Percentiles rank a stretch among this genome's conserved stretches.
phyloP scores from a whole-genome alignment of 164 flowering plant species.

The Berberis vulgaris region DNA sequence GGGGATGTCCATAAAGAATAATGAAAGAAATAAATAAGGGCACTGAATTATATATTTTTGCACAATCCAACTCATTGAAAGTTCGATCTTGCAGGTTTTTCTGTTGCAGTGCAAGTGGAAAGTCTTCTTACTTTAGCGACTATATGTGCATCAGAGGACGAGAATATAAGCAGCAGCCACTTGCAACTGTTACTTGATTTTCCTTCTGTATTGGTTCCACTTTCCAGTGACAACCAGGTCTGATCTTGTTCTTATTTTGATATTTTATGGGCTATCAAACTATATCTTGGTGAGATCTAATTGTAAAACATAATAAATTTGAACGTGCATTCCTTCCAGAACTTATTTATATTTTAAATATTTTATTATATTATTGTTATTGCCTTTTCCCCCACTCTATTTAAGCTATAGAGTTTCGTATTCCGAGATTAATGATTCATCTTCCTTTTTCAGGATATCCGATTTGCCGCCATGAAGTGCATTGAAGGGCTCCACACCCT shows the following conservation, averaged over 20 bases:
- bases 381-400: no score
- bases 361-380: no score
- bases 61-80: slow-evolving; percentile 2
- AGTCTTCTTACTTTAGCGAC: slow-evolving; percentile 51
- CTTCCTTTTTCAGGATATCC: slow-evolving; percentile 37
- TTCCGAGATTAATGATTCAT: not conserved
- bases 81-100: slow-evolving; percentile 38
- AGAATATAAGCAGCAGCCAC: slow-evolving; percentile 11
- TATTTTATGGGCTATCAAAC: not conserved
- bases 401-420: not conserved
- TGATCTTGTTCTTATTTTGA: no score
- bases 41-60: not conserved
- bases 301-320: no score
- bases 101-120: slow-evolving; percentile 50
- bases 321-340: no score
- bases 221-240: slow-evolving; percentile 70
- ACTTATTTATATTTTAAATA: no score
- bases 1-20: no score
- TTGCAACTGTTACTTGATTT: slow-evolving; percentile 43
- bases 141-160: slow-evolving; percentile 40
- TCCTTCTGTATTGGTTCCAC: slow-evolving; percentile 73
- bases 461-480: slow-evolving; percentile 63
- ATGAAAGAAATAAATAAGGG: no score
- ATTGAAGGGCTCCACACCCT: no score
- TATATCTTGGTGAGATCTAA: not conserved